Evolutionary conservation across 306 rosid genomes (phyloP).

Genomic region (Elaeagnus macrophylla): DNA sequence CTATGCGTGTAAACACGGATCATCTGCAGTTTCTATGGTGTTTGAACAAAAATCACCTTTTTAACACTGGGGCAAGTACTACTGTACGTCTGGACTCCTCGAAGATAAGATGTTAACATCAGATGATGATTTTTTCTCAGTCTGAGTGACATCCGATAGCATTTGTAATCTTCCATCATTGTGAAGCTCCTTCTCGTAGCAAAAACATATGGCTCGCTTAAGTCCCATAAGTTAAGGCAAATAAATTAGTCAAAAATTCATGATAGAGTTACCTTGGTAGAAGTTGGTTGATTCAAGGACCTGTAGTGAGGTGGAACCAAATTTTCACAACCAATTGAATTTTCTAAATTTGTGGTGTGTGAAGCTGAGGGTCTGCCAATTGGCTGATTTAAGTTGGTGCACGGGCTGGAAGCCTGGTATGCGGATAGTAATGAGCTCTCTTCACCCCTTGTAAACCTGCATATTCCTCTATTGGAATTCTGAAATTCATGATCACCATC

Average conservation of each 20-base stretch:
- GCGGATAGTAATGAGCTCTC: slow-evolving; percentile 31
- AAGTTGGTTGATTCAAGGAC: slow-evolving; percentile 23
- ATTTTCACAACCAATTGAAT: slow-evolving; percentile 39
- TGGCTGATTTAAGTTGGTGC: slow-evolving; percentile 39
- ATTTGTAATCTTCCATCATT: slow-evolving; percentile 24
- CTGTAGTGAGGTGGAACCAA: slow-evolving; percentile 29
- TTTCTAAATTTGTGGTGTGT: slow-evolving; percentile 29
- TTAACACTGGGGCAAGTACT: slow-evolving; percentile 10
- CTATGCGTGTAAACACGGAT: slow-evolving; percentile 8
- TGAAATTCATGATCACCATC: slow-evolving; percentile 32
- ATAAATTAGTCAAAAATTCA: slow-evolving; percentile 1
- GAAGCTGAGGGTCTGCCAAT: slow-evolving; percentile 27
- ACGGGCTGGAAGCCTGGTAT: slow-evolving; percentile 32
- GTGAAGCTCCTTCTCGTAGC: slow-evolving; percentile 31
- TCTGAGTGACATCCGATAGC: slow-evolving; percentile 31
- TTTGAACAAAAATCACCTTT: slow-evolving; percentile 17
- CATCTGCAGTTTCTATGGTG: slow-evolving; percentile 23
- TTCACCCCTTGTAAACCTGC: slow-evolving; percentile 23
- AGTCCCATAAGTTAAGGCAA: slow-evolving; percentile 2
- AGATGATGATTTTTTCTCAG: slow-evolving; percentile 30
- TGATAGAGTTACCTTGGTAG: slow-evolving; percentile 27
- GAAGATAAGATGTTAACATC: slow-evolving; percentile 28
- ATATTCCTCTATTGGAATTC: slow-evolving; percentile 31
- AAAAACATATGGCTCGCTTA: slow-evolving; percentile 11
- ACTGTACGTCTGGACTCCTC: slow-evolving; percentile 14